Conservation (phyloP, 345 rosid genomes). For the Murraya paniculata region DNA sequence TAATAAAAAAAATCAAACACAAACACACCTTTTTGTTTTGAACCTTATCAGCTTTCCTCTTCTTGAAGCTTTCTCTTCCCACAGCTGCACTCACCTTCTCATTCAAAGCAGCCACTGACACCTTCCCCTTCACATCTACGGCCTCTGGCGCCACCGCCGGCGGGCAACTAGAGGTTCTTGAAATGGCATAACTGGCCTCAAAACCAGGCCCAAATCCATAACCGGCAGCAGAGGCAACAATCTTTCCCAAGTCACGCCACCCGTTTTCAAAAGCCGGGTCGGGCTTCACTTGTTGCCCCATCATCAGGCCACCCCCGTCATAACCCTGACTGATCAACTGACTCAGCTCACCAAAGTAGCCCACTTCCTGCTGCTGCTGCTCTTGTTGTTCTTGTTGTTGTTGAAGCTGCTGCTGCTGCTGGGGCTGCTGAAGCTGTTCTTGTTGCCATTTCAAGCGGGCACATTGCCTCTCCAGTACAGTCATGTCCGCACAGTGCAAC, state of each 20-base stretch:
- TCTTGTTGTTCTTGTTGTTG: constrained; percentile 22
- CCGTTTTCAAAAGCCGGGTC: constrained; percentile 44
- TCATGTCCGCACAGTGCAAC: constrained; percentile 49
- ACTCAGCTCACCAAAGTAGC: constrained; percentile 35
- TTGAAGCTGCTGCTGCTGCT: constrained; percentile 33
- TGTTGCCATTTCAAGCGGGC: constrained; percentile 42
- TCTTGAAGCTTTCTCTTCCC: constrained; percentile 54
- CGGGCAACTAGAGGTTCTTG: constrained; percentile 48
- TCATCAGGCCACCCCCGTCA: constrained; percentile 22
- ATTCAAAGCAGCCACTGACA: constrained; percentile 15
- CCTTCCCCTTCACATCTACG: constrained; percentile 23
- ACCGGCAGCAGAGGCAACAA: constrained; percentile 13
- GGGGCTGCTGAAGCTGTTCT: constrained; percentile 27
- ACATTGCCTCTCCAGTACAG: constrained; percentile 65
- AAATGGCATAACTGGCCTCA: constrained; percentile 30
- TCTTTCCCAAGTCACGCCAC: constrained; percentile 33
- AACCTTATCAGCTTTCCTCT: constrained; percentile 50
- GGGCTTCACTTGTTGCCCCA: constrained; percentile 29
- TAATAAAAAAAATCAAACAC: not conserved
- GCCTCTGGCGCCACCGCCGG: constrained; percentile 27
- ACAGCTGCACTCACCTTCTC: constrained; percentile 29
- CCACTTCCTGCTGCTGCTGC: constrained; percentile 17
- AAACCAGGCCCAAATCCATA: constrained; percentile 30
- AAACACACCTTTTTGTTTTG: constrained; percentile 36
- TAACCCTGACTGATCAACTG: constrained; percentile 9